Conservation (phyloP, 305 asterid genomes). For the Fraxinus greggii region DNA sequence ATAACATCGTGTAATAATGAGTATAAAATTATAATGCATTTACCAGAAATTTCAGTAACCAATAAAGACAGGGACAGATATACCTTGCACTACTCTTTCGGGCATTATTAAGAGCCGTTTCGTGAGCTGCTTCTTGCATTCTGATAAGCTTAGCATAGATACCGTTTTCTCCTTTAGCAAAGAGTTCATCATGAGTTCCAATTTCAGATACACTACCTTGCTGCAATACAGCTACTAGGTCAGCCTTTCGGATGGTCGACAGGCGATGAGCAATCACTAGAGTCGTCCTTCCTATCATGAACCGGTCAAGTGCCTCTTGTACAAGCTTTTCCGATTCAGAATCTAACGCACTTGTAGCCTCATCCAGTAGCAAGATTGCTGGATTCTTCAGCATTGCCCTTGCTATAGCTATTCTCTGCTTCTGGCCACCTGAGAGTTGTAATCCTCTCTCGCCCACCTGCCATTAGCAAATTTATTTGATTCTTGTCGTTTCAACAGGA, state of each 20-base stretch:
- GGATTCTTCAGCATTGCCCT: slow-evolving; percentile 10
- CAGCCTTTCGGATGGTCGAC: slow-evolving; percentile 93
- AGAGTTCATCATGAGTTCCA: slow-evolving; percentile 91
- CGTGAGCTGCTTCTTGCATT: slow-evolving; percentile 98
- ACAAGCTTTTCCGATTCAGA: slow-evolving; percentile 97
- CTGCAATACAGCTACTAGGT: slow-evolving; percentile 89
- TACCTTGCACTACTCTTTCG: slow-evolving; percentile 99
- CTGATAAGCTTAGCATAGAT: slow-evolving; percentile 83
- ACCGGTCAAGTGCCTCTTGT: slow-evolving; percentile 96
- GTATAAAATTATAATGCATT: not conserved
- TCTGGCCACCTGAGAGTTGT: slow-evolving; percentile 6
- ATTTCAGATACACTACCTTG: slow-evolving; percentile 86
- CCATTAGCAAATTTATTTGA: not conserved
- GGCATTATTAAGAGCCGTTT: slow-evolving; percentile 76
- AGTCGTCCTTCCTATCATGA: slow-evolving; percentile 97
- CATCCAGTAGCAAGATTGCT: not conserved
- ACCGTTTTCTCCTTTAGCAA: slow-evolving; percentile 82
- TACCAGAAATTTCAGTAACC: not conserved
- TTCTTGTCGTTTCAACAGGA: not conserved
- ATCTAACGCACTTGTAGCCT: slow-evolving; percentile 4
- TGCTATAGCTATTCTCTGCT: slow-evolving; percentile 7
- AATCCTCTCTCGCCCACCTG: slow-evolving; percentile 9
- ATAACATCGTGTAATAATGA: not conserved
- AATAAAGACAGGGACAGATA: not conserved
- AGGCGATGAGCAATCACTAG: slow-evolving; percentile 95